Base-by-base conservation (phyloP, 2,329 filamentous ascomycete genomes). In the Diaporthe sp. region DNA sequence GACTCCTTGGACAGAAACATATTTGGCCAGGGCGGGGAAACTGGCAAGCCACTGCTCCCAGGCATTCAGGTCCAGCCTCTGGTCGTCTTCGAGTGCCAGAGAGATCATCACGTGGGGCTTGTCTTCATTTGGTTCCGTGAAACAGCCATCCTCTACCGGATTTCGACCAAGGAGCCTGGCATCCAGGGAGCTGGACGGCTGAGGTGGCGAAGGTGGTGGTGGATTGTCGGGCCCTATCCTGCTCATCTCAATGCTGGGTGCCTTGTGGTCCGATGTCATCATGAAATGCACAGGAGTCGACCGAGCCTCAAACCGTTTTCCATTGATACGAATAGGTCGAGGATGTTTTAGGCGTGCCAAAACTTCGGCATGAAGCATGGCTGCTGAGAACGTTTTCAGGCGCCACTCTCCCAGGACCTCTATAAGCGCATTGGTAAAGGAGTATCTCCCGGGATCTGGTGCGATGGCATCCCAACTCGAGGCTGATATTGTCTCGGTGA, bases 381-480 rank as follows among this genome's bases (percentile, higher is more conserved):
- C 89, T 22, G 89, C 90, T 9, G 90, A 91, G 78, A 89, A 92
- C 0, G 86, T 86, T 73, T 87, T 86, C 13, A 86, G 78, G 34
- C 87, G 86, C 90, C 90, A 91, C 78, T 91, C 89, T 74, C 88
- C 86, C 19, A 92, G 83, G 0, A 91, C 89, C 76, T 91, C 89
- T 58, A 91, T 91, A 19, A 92, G 83, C 31, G 88, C 88, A 72
- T 88, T 89, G 3, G 89, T 91, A 78, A 92, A 92, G 0, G 89
- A 91, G 79, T 90, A 91, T 6, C 89, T 85, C 10, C 90, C 89
- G 17, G 90, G 90, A 74, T 91, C 88, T 0, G 90, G 89, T 15
- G 90, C 89, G 70, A 90, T 91, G 58, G 89, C 89, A 75, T 92
- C 89, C 89, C 89, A 92, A 71, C 89, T 91, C 2, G 89, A 91